Evolutionary conservation across 2,329 filamentous ascomycete genomes (phyloP), one percentile per base, ranked within the genome.

Genomic region (Metarhizium anisopliae): DNA sequence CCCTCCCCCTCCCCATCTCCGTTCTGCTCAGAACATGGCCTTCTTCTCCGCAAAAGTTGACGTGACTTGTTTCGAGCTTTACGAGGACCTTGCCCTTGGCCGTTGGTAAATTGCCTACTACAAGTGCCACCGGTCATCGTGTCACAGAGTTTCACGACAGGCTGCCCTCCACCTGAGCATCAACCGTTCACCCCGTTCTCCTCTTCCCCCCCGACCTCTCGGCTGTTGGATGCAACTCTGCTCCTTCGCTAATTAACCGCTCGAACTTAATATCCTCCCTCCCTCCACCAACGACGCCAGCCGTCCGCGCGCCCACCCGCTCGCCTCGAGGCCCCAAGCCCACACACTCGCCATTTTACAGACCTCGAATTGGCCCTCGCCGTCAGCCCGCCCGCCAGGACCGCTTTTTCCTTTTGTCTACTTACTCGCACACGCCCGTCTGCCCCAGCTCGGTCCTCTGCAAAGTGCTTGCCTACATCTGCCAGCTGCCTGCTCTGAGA

Each of bases 401-500:
- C 55, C 51, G 50, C 55, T 56, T 56, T 56, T 56, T 20, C 51
- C 10, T 50, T 47, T 42, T 59, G 56, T 52, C 55, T 54, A 54
- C 54, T 51, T 51, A 54, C 55, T 56, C 58, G 51, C 59, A 52
- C 53, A 58, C 58, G 56, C 55, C 55, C 57, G 56, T 49, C 20
- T 30, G 45, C 45, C 20, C 45, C 45, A 13, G 25, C 20, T 49
- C 14, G 11, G 25, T 49, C 25, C 45, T 30, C 25, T 49, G 45
- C 25, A 35, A 35, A 35, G 32, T 35, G 32, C 14, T 40, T 40
- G 38, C 8, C 38, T 40, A 49, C 55, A 54, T 35, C 52, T 50
- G 47, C 45, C 53, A 45, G 50, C n/a, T 36, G 52, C 56, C 55
- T 57, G 52, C 50, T 55, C 62, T 60, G 58, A 61, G 59, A 60